A percentile compares a stretch with the other conserved stretches of the same genome.
These are phyloP conservation scores for Funneliformis geosporum DNA, from an alignment of 192 early-diverging fungal species.

Conservation along the genomic window DNA sequence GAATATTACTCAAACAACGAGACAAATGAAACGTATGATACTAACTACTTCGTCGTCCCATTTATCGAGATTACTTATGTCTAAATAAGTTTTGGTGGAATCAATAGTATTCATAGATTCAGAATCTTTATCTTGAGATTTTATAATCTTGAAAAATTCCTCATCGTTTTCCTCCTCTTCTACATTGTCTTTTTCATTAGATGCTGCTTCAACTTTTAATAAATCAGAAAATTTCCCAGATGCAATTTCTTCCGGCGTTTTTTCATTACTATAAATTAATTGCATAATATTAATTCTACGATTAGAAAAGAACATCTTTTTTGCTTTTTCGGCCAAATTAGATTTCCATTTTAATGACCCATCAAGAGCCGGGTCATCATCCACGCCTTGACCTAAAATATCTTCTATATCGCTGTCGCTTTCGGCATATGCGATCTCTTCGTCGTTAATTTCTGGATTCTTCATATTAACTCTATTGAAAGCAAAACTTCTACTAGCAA, in stretches of 20 bases:
- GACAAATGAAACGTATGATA: background rate
- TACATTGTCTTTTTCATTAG: slow-evolving; percentile 43
- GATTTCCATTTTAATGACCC: slow-evolving; percentile 70
- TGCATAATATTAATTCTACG: slow-evolving; percentile 85
- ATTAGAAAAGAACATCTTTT: slow-evolving; percentile 52
- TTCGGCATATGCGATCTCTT: slow-evolving; percentile 64
- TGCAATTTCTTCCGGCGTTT: slow-evolving; percentile 54
- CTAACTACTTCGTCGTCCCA: slow-evolving; percentile 70
- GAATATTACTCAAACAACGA: background rate
- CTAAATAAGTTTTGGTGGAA: slow-evolving; percentile 65
- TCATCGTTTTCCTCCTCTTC: slow-evolving; percentile 56
- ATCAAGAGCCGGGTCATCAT: slow-evolving; percentile 45
- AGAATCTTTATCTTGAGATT: slow-evolving; percentile 28
- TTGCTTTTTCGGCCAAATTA: slow-evolving; percentile 64
- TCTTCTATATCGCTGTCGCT: slow-evolving; percentile 73
- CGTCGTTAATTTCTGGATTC: slow-evolving; percentile 52
- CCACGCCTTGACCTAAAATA: slow-evolving; percentile 42
- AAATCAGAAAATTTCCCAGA: slow-evolving; percentile 42
- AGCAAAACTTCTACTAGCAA: slow-evolving; percentile 41
- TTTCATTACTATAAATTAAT: slow-evolving; percentile 73
- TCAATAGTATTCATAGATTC: slow-evolving; percentile 57
- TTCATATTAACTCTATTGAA: slow-evolving; percentile 44
- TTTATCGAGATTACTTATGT: slow-evolving; percentile 57
- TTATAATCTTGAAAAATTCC: slow-evolving; percentile 62
- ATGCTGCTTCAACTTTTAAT: slow-evolving; percentile 35